Evolutionary conservation across 768 basidiomycete species (phyloP).

Genomic region (Mycena latifolia): DNA sequence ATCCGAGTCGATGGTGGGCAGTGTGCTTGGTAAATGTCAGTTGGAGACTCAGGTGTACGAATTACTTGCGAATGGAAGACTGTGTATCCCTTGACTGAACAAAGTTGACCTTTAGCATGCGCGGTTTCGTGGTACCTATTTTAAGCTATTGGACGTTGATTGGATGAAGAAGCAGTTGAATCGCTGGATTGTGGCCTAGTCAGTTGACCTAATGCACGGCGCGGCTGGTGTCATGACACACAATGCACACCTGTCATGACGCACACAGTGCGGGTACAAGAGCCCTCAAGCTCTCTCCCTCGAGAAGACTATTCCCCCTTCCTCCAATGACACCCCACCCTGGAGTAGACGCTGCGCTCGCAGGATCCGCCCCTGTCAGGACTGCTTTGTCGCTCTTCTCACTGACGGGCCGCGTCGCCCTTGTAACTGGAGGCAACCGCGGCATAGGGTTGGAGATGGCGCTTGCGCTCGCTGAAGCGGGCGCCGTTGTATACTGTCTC

Average conservation of each 20-base stretch:
- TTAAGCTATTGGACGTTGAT: no score
- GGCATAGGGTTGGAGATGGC: constrained; percentile 91
- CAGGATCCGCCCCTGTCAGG: constrained; percentile 44
- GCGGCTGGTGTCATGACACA: background rate
- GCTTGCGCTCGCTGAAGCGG: constrained; percentile 73
- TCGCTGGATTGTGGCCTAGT: background rate
- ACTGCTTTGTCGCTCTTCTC: constrained; percentile 73
- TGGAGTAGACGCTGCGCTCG: constrained; percentile 21
- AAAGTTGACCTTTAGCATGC: no score
- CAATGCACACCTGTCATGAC: background rate
- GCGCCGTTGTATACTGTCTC: constrained; percentile 72
- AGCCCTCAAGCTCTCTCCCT: background rate
- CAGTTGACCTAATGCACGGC: background rate
- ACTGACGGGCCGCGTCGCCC: constrained; percentile 66
- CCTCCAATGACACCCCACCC: constrained; percentile 12
- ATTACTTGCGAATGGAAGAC: no score
- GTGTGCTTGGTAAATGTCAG: constrained; percentile 15
- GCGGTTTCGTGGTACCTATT: no score
- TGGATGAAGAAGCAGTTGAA: no score
- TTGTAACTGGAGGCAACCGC: constrained; percentile 74
- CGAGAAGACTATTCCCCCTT: background rate
- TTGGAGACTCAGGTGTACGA: no score
- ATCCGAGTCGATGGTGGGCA: constrained; percentile 24
- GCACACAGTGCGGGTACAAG: background rate
- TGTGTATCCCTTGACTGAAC: no score